Evolutionary conservation across 1,284 basidiomycete genomes (phyloP), one percentile per base, ranked within the genome.

Genomic region (Papiliotrema fonsecae): DNA sequence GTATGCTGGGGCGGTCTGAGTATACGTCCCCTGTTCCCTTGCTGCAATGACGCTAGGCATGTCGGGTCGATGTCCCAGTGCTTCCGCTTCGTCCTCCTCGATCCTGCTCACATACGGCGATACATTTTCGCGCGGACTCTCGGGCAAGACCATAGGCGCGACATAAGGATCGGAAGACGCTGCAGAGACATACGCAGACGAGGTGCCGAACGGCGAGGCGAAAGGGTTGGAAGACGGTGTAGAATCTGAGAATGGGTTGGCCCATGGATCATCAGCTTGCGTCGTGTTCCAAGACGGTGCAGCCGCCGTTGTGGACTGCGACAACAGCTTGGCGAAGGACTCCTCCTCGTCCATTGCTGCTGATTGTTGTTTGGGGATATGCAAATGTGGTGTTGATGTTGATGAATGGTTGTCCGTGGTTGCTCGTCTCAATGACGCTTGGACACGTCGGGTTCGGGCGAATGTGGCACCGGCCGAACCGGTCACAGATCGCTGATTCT

Each of bases 321-420:
- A 64, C 19, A 72, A 55, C 9, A 72, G 59, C 27, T 61, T 62
- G 13, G 67, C 68, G 46, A 72, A 72, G 32, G 52, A 52, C 18
- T 59, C 63, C 55, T 70, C 69, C 50, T 72, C 69, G 61, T 70
- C 67, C 68, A 70, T 70, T n/a, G n/a, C n/a, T n/a, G n/a, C n/a
- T n/a, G n/a, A n/a, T n/a, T n/a, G n/a, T 30, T 36, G 40, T 13
- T 41, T 1, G 9, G 21, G 30, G 45, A 35, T 3, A 36, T 35
- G 18, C 18, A 27, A 42, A 25, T 16, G 25, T 7, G 6, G 42
- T 32, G 18, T 30, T 30, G 26, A 24, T n/a, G 25, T 19, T 42
- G 19, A 21, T n/a, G 34, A 35, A 18, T n/a, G n/a, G n/a, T n/a
- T n/a, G n/a, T n/a, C n/a, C n/a, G n/a, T n/a, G n/a, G n/a, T n/a